Evolutionary conservation across 2,329 filamentous ascomycete genomes (phyloP).

Genomic region (Coniochaeta hoffmannii): DNA sequence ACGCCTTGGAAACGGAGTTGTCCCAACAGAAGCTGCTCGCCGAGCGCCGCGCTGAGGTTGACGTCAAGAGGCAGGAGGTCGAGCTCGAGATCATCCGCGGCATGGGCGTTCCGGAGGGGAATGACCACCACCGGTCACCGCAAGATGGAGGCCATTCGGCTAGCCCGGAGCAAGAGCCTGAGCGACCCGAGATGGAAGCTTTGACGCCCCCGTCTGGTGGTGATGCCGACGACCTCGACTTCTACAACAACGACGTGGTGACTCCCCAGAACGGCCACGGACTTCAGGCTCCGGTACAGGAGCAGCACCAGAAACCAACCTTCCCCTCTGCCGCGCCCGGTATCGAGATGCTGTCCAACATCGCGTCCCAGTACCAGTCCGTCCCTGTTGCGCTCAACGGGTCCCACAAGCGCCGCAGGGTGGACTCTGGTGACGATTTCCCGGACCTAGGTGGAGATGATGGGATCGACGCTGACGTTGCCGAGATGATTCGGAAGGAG

Average conservation of each 20-base stretch:
- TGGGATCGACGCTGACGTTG: slow-evolving; percentile 49
- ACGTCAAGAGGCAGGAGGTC: slow-evolving; percentile 78
- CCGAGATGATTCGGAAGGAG: slow-evolving; percentile 44
- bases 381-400: slow-evolving; percentile 43
- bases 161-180: slow-evolving; percentile 46
- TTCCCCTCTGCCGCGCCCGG: slow-evolving; percentile 20
- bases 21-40: slow-evolving; percentile 55
- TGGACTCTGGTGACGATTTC: slow-evolving; percentile 44
- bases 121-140: slow-evolving; percentile 22
- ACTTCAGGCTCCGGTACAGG: slow-evolving; percentile 13
- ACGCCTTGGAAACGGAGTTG: slow-evolving; percentile 64
- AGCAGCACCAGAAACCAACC: slow-evolving; percentile 11
- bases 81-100: slow-evolving; percentile 88
- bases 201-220: slow-evolving; percentile 73
- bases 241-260: slow-evolving; percentile 11
- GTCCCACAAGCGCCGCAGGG: slow-evolving; percentile 47
- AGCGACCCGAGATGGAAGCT: slow-evolving; percentile 73
- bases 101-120: slow-evolving; percentile 48
- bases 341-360: slow-evolving; percentile 31
- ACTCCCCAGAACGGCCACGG: slow-evolving; percentile 3
- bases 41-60: slow-evolving; percentile 63
- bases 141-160: slow-evolving; percentile 26
- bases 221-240: slow-evolving; percentile 26
- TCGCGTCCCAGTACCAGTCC: slow-evolving; percentile 39
- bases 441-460: slow-evolving; percentile 47